These are phyloP conservation scores for Gleditsia sinensis DNA, from an alignment of 306 rosid genomes.

Conservation along the genomic window DNA sequence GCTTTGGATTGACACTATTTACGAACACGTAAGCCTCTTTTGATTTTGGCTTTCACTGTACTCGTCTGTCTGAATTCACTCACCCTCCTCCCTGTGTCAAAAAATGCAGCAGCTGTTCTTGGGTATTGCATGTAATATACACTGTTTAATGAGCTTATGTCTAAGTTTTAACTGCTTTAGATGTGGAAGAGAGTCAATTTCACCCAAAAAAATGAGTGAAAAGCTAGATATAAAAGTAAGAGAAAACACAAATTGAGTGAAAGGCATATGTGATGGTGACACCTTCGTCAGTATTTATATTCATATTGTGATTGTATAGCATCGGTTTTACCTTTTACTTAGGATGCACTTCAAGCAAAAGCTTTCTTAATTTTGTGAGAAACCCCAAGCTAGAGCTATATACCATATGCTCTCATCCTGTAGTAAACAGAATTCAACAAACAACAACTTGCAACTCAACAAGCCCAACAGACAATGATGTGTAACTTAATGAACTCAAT, in stretches of 20 bases:
- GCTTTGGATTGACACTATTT: conserved; percentile 76
- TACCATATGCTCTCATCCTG: neutral
- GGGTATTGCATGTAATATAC: neutral
- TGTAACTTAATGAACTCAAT: too few species aligned
- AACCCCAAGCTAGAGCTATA: neutral
- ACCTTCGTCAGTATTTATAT: too few species aligned
- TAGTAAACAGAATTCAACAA: too few species aligned
- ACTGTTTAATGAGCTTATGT: conserved; percentile 15
- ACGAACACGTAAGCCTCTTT: conserved; percentile 72
- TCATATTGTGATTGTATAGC: too few species aligned
- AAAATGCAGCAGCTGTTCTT: conserved; percentile 12
- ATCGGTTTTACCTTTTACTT: too few species aligned
- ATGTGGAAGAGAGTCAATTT: neutral
- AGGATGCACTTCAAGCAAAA: neutral
- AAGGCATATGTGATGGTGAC: neutral
- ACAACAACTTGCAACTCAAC: too few species aligned
- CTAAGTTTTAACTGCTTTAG: neutral
- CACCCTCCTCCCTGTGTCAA: neutral
- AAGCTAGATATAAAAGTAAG: neutral
- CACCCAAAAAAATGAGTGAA: too few species aligned
- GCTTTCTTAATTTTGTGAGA: neutral
- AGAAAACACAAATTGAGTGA: neutral
- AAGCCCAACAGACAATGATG: too few species aligned
- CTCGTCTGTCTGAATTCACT: conserved; percentile 15
- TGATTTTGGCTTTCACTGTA: conserved; percentile 8